phyloP scores from a whole-genome alignment of 345 rosid genomes.

The Syzygium jambos region DNA sequence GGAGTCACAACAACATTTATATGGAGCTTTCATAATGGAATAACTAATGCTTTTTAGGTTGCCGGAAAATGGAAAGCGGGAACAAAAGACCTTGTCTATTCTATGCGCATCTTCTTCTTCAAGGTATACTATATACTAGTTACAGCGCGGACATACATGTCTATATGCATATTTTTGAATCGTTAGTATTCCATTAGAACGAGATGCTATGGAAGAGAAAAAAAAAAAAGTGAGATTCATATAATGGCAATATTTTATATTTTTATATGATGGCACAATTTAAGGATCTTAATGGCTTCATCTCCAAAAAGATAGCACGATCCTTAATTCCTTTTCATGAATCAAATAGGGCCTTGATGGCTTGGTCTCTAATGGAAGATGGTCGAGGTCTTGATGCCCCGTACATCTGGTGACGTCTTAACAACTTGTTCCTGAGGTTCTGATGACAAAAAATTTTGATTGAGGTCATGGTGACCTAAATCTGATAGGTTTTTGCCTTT shows the following conservation, averaged over 20 bases:
- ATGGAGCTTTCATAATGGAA: neutral
- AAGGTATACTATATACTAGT: neutral
- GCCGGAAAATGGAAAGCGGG: neutral
- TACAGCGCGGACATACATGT: neutral
- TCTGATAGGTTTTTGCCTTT: neutral
- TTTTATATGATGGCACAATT: too few relatives aligned
- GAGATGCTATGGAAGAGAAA: neutral
- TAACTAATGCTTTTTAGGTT: neutral
- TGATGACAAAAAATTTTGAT: neutral
- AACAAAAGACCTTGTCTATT: neutral
- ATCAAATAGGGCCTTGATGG: neutral
- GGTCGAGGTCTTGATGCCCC: neutral
- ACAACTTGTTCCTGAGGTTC: neutral
- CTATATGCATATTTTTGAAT: neutral
- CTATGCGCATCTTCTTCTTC: neutral
- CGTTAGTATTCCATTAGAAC: neutral
- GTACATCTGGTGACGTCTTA: neutral
- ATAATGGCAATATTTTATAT: neutral
- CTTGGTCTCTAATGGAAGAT: neutral
- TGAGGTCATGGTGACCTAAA: neutral
- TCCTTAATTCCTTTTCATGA: neutral
- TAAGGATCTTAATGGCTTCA: neutral
- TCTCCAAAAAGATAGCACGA: neutral
- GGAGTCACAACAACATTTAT: too few relatives aligned
- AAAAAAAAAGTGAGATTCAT: neutral